Evolutionary conservation across 441 rosid species (phyloP).

Genomic region (Croton laevigatus): DNA sequence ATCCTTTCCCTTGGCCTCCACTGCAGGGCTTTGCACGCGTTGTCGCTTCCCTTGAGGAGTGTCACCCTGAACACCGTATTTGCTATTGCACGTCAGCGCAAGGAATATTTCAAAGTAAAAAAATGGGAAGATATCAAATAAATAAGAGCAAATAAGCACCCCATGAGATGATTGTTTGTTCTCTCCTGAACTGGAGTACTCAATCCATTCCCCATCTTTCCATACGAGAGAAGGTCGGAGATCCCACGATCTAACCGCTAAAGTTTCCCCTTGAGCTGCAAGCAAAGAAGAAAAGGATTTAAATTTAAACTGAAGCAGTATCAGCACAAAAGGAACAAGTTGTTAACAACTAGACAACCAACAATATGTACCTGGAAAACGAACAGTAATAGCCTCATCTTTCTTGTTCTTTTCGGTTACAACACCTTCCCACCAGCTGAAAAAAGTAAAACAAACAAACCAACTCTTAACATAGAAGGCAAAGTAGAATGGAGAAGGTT

Average conservation of each 20-base stretch:
- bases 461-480: background rate
- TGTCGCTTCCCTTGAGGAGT: slow-evolving; percentile 78
- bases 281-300: slow-evolving; percentile 20
- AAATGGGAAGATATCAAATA: slow-evolving; percentile 4
- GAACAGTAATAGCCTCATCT: slow-evolving; percentile 67
- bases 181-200: slow-evolving; percentile 54
- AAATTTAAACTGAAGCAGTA: slow-evolving; percentile 8
- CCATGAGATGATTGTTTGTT: slow-evolving; percentile 38
- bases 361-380: slow-evolving; percentile 67
- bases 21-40: slow-evolving; percentile 45
- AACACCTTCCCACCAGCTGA: slow-evolving; percentile 95
- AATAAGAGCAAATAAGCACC: slow-evolving; percentile 38
- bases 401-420: slow-evolving; percentile 77
- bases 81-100: slow-evolving; percentile 16
- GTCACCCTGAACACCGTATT: slow-evolving; percentile 67
- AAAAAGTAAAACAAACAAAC: slow-evolving; percentile 25
- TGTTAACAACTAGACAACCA: slow-evolving; percentile 6
- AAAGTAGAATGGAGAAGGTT: slow-evolving; percentile 1
- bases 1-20: slow-evolving; percentile 53
- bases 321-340: background rate
- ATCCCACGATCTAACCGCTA: slow-evolving; percentile 65
- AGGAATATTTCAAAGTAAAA: slow-evolving; percentile 17
- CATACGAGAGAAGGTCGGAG: slow-evolving; percentile 86
- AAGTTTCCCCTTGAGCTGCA: slow-evolving; percentile 71
- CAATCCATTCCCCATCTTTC: slow-evolving; percentile 90